phyloP scores from a whole-genome alignment of 345 rosid species.

The Nephelium lappaceum region DNA sequence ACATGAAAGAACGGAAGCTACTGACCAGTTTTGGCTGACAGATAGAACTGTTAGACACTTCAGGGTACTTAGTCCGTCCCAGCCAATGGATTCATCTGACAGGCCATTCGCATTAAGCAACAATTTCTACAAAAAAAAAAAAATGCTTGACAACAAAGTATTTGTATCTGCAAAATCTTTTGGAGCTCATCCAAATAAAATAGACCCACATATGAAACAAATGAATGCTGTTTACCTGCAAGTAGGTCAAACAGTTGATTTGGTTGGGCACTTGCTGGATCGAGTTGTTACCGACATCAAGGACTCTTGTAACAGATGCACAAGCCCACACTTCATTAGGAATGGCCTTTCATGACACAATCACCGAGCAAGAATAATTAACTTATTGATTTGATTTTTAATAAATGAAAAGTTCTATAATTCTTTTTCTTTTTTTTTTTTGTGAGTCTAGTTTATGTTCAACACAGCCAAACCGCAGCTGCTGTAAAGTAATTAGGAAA shows the following conservation, averaged over 20 bases:
- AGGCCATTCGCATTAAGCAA: conserved; percentile 63
- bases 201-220: not conserved
- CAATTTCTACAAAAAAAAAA: conserved; percentile 57
- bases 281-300: conserved; percentile 66
- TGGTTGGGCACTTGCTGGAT: conserved; percentile 55
- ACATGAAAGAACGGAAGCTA: conserved; percentile 7
- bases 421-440: not conserved
- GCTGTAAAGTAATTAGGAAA: not conserved
- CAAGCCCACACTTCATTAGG: conserved; percentile 79
- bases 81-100: conserved; percentile 61
- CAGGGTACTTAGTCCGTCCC: conserved; percentile 67
- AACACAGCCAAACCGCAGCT: not conserved
- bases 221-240: conserved; percentile 48
- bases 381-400: not conserved
- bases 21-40: conserved; percentile 74
- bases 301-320: conserved; percentile 60
- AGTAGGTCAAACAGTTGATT: conserved; percentile 52
- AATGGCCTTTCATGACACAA: conserved; percentile 53
- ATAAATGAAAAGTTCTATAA: not conserved
- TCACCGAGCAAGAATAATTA: conserved; percentile 17
- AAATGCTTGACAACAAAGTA: conserved; percentile 8
- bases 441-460: not conserved
- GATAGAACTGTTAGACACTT: conserved; percentile 61
- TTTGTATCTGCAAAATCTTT: not conserved
- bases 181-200: not conserved